phyloP scores from a whole-genome alignment of 805 yeast genomes.

The Candida insectorum region DNA sequence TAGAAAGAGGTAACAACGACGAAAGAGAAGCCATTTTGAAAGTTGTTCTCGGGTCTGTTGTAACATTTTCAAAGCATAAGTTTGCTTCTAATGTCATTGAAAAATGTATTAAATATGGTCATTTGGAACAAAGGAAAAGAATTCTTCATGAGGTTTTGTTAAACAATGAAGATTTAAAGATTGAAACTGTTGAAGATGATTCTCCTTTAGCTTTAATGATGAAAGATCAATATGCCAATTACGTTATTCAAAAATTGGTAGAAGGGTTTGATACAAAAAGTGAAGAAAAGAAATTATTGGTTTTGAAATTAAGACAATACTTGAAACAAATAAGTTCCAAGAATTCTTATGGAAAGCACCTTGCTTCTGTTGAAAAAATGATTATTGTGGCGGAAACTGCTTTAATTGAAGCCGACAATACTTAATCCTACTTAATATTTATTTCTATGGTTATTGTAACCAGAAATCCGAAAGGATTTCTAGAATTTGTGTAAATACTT shows the following conservation, averaged over 20 bases:
- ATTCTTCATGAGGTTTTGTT: constrained; percentile 67
- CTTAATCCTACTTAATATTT: no score
- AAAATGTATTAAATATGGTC: constrained; percentile 79
- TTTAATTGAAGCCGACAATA: constrained; percentile 35
- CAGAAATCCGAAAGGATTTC: background rate
- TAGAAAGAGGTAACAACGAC: constrained; percentile 70
- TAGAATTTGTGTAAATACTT: background rate
- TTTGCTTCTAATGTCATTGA: constrained; percentile 98
- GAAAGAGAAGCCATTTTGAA: constrained; percentile 63
- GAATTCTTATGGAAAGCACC: constrained; percentile 73
- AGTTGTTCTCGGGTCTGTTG: constrained; percentile 68
- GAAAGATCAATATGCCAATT: constrained; percentile 97
- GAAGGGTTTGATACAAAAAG: constrained; percentile 66
- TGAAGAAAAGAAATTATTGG: constrained; percentile 64
- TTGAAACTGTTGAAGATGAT: constrained; percentile 53
- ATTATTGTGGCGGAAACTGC: constrained; percentile 53
- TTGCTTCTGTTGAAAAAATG: constrained; percentile 78
- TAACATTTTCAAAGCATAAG: constrained; percentile 88
- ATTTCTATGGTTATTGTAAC: background rate
- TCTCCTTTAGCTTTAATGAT: constrained; percentile 85
- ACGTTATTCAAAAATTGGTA: constrained; percentile 92
- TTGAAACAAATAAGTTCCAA: constrained; percentile 65
- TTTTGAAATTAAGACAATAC: constrained; percentile 74
- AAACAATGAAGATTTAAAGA: constrained; percentile 44
- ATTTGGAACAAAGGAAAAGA: constrained; percentile 53